Conservation (phyloP, 1,284 basidiomycete species). For the Phellopilus nigrolimitatus region DNA sequence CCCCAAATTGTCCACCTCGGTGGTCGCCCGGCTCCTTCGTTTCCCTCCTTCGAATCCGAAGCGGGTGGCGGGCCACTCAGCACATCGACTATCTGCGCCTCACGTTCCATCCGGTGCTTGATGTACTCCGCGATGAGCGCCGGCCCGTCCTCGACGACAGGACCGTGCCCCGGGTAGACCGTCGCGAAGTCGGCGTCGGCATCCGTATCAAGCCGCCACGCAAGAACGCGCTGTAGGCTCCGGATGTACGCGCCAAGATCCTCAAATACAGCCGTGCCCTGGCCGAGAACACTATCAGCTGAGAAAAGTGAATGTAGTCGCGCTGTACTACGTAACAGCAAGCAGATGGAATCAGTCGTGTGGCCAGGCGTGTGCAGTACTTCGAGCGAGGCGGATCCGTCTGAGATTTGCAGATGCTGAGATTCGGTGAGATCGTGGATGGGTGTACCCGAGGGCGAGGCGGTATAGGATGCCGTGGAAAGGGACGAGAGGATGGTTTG, state of each 20-base stretch:
- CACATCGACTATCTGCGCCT: constrained; percentile 70
- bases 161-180: constrained; percentile 89
- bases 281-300: constrained; percentile 87
- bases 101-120: constrained; percentile 77
- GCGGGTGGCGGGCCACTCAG: constrained; percentile 37
- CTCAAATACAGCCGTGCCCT: constrained; percentile 88
- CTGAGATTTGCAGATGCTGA: constrained; percentile 38
- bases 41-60: not conserved
- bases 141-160: constrained; percentile 58
- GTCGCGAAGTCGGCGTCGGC: constrained; percentile 34
- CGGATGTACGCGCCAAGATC: constrained; percentile 73
- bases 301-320: constrained; percentile 66
- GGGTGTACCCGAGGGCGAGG: constrained; percentile 34
- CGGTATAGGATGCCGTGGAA: constrained; percentile 39
- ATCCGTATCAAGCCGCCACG: constrained; percentile 30
- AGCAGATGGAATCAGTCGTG: constrained; percentile 80
- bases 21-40: constrained; percentile 10
- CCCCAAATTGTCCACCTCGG: constrained; percentile 57
- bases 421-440: constrained; percentile 56
- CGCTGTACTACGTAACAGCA: constrained; percentile 57
- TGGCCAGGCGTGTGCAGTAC: constrained; percentile 90
- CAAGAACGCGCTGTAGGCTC: constrained; percentile 61
- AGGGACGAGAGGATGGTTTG: constrained; percentile 41
- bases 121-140: constrained; percentile 71
- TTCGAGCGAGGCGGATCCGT: constrained; percentile 34